These are phyloP conservation scores for Boletus vinaceobasis DNA, from an alignment of 768 basidiomycete genomes.

Conservation along the genomic window DNA sequence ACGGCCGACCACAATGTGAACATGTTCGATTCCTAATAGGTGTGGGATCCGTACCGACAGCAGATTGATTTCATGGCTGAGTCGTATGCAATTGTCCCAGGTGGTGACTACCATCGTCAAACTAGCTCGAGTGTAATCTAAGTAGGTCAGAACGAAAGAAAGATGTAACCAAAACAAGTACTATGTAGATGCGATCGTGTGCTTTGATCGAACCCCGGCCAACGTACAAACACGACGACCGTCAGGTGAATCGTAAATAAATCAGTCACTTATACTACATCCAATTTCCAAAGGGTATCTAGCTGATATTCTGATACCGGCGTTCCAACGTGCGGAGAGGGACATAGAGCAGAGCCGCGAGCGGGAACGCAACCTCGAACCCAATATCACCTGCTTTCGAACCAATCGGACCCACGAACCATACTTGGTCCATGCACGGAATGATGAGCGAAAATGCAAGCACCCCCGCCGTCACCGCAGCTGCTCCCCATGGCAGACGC, in stretches of 20 bases:
- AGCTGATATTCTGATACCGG: conserved; percentile 27
- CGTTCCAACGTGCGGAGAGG: conserved; percentile 53
- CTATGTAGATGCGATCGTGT: background rate
- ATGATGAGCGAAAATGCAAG: conserved; percentile 56
- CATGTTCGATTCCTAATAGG: no score
- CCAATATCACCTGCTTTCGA: conserved; percentile 65
- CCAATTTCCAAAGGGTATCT: conserved; percentile 4
- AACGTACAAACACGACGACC: background rate
- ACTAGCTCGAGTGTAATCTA: conserved; percentile 5
- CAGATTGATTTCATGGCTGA: no score
- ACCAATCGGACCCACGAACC: conserved; percentile 71
- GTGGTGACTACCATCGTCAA: background rate
- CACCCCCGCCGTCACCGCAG: conserved; percentile 52
- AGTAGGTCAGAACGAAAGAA: background rate
- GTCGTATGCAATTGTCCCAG: no score
- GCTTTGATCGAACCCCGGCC: conserved; percentile 4
- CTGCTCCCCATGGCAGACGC: conserved; percentile 57
- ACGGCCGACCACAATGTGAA: no score
- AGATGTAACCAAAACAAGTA: background rate
- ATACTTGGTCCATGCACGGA: conserved; percentile 68
- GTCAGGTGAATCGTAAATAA: background rate
- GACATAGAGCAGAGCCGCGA: conserved; percentile 47
- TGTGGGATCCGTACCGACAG: no score
- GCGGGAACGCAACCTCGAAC: conserved; percentile 55
- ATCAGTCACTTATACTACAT: conserved; percentile 7